Percentiles rank a stretch among this genome's conserved stretches.
phyloP scores from a whole-genome alignment of 345 rosid genomes.

The Salix caprea region DNA sequence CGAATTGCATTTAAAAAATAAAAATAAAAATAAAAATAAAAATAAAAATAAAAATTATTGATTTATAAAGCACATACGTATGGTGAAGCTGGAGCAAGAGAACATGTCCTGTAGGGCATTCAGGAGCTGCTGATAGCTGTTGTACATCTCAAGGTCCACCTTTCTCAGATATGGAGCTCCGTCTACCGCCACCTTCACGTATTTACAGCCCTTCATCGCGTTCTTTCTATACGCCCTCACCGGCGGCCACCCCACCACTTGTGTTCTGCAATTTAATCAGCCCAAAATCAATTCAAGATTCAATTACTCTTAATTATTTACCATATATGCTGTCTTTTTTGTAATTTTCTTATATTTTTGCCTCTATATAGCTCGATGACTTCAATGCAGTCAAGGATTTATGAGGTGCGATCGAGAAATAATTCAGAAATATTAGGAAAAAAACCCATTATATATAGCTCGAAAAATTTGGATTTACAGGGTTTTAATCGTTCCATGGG shows the following conservation, averaged over 20 bases:
- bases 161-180: conserved; percentile 73
- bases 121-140: conserved; percentile 42
- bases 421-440: too few species aligned
- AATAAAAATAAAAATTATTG: background rate
- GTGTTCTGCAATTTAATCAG: conserved; percentile 24
- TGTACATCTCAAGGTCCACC: conserved; percentile 52
- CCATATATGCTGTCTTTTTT: too few species aligned
- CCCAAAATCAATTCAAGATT: background rate
- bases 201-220: conserved; percentile 36
- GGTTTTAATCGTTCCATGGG: too few species aligned
- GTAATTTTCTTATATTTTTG: too few species aligned
- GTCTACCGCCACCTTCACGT: conserved; percentile 69
- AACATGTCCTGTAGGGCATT: conserved; percentile 52
- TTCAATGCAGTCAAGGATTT: too few species aligned
- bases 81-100: conserved; percentile 38
- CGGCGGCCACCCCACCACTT: conserved; percentile 85
- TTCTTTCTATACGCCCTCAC: conserved; percentile 35
- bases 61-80: conserved; percentile 17
- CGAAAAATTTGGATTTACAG: too few species aligned
- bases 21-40: background rate
- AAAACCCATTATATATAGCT: too few species aligned
- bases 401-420: too few species aligned
- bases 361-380: too few species aligned
- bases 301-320: background rate
- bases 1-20: background rate